phyloP scores from a whole-genome alignment of 768 basidiomycete genomes.

The Mycena galopus region DNA sequence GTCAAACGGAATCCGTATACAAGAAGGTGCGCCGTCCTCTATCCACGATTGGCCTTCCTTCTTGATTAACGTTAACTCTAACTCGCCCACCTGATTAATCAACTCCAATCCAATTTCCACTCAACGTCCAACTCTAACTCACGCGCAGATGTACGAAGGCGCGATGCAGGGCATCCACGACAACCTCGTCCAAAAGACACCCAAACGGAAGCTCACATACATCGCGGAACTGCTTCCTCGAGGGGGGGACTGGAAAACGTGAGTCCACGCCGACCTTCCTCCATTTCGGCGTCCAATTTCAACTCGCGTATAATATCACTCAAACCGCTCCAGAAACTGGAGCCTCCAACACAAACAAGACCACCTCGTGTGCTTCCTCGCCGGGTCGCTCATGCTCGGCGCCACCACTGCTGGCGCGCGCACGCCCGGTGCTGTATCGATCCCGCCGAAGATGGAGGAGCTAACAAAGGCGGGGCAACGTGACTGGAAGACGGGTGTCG shows the following conservation, averaged over 20 bases:
- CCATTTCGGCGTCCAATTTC: neutral
- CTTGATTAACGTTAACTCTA: too few species aligned
- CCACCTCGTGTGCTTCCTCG: conserved; percentile 95
- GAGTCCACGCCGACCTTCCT: conserved; percentile 17
- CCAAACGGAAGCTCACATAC: conserved; percentile 71
- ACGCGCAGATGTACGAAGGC: conserved; percentile 86
- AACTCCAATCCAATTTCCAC: neutral
- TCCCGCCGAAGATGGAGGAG: conserved; percentile 73
- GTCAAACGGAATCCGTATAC: conserved; percentile 76
- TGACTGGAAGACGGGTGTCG: conserved; percentile 87
- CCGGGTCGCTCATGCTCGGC: conserved; percentile 92
- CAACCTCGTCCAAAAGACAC: conserved; percentile 76
- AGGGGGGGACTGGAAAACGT: too few species aligned
- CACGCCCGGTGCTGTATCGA: conserved; percentile 59
- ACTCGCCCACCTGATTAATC: neutral
- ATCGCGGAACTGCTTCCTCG: conserved; percentile 88
- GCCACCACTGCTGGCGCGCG: conserved; percentile 76
- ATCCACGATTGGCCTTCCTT: neutral
- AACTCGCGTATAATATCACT: too few species aligned
- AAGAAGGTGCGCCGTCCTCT: conserved; percentile 66
- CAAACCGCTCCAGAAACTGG: conserved; percentile 66
- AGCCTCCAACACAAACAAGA: conserved; percentile 89
- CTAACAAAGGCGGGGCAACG: conserved; percentile 71
- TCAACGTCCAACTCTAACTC: too few species aligned
- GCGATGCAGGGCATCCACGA: conserved; percentile 86